Conservation (phyloP, 805 yeast genomes). For the Candida silvatica region DNA sequence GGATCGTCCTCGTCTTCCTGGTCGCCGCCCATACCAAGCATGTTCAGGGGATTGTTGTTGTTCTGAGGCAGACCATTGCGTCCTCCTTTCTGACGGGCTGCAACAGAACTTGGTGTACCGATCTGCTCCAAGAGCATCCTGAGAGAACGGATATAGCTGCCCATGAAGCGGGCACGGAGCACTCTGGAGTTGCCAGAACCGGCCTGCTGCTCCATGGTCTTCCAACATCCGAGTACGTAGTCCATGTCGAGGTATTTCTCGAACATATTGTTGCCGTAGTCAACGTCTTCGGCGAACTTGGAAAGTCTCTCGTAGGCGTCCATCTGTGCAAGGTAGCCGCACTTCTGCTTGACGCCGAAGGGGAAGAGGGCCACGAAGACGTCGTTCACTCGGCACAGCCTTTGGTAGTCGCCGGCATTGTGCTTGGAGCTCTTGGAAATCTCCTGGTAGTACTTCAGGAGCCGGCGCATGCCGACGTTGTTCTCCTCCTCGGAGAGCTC, state of each 20-base stretch:
- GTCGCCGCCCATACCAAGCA: neutral
- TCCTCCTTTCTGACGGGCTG: neutral
- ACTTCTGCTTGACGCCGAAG: constrained; percentile 17
- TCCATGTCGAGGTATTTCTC: constrained; percentile 18
- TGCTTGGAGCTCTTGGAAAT: constrained; percentile 1
- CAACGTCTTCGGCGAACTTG: constrained; percentile 6
- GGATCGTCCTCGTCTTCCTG: constrained; percentile 30
- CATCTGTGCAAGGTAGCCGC: constrained; percentile 9
- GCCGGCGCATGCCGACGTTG: constrained; percentile 12
- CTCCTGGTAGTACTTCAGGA: constrained; percentile 9
- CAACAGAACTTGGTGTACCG: constrained; percentile 1
- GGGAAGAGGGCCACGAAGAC: constrained; percentile 23
- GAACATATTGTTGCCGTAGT: constrained; percentile 19
- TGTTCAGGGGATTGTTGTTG: neutral
- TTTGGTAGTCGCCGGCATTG: constrained; percentile 1
- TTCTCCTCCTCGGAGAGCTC: constrained; percentile 37
- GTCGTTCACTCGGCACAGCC: constrained; percentile 15
- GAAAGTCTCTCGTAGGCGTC: constrained; percentile 8
- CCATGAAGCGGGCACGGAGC: constrained; percentile 19
- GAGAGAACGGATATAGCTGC: constrained; percentile 20
- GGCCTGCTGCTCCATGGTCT: constrained; percentile 13
- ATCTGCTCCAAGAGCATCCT: constrained; percentile 8
- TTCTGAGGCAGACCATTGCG: neutral
- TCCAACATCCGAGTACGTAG: constrained; percentile 22
- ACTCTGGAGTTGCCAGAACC: constrained; percentile 16